Evolutionary conservation across 1,139 yeast species (phyloP), one percentile per base, ranked within the genome.

Genomic region (Yamadazyma oceani): DNA sequence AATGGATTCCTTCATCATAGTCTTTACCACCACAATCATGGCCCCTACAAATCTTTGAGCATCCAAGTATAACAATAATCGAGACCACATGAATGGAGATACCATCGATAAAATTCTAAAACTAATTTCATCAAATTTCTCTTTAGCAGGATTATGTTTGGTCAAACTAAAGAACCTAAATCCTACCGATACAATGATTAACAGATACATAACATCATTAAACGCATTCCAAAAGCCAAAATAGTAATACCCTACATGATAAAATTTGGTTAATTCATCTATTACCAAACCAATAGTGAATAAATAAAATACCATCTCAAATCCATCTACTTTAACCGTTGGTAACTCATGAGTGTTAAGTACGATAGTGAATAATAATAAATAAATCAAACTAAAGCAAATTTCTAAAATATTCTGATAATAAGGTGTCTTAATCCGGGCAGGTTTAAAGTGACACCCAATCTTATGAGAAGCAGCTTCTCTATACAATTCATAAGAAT

Each of bases 21-120:
- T 83, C 52, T 85, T 85, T 40, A 86, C 67, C 3, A 88, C 92
- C 28, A 88, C 92, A 48, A 88, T 75, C 88, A 87, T 84, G 3
- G 90, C 89, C 30, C 96, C 96, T 37, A 87, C 88, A 58, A 88
- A 87, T 51, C 79, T 75, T 48, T 83, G 81, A 3, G 92, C 84
- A 57, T 88, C 96, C 53, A 87, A 72, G 59, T 73, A 87, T 32
- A 88, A 68, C 39, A 88, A 65, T 41, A 88, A 64, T 41, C 96
- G 71, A 5, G 86, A 77, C 95, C 96, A 88, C 75, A 88, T 82
- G 48, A 88, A 69, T 1, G 96, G 96, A 2, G 96, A 85, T 11
- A 87, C 89, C 54, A 92, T 74, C 0, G 95, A 82, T 38, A 88
- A 64, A 3, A 86, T 58, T 46, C 94, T 68, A 58, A 81, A 87